These are phyloP conservation scores for Camellia lanceoleosa DNA, from an alignment of 148 eudicot genomes.

Conservation along the genomic window DNA sequence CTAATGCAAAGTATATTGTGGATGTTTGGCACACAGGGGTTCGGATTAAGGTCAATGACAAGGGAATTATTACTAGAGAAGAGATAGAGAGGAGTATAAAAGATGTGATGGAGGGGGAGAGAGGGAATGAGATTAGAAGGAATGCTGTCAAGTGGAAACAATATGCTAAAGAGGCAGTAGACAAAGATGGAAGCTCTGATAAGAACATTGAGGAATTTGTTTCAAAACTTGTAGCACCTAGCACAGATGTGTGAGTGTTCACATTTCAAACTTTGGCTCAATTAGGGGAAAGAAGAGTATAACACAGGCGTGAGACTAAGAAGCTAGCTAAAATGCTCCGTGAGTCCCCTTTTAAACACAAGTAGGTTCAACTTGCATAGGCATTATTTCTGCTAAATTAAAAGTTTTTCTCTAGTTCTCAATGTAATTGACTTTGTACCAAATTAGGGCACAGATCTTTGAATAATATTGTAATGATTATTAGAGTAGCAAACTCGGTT, in stretches of 20 bases:
- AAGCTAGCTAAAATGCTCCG: too few species aligned
- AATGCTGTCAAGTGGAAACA: constrained; percentile 38
- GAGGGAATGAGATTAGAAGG: constrained; percentile 23
- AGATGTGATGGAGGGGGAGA: constrained; percentile 45
- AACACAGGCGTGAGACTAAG: too few species aligned
- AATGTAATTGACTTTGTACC: too few species aligned
- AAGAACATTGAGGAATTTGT: constrained; percentile 18
- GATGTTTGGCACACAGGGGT: constrained; percentile 46
- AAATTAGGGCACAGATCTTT: too few species aligned
- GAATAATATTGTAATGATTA: too few species aligned
- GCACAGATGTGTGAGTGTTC: not conserved
- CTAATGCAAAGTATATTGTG: constrained; percentile 42
- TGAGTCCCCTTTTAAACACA: too few species aligned
- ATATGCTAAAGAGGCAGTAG: constrained; percentile 18
- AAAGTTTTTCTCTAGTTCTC: too few species aligned
- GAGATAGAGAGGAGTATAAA: constrained; percentile 26
- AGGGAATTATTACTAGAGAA: constrained; percentile 32
- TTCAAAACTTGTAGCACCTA: not conserved
- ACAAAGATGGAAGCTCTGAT: constrained; percentile 21
- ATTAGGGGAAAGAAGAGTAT: too few species aligned
- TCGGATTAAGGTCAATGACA: constrained; percentile 22
- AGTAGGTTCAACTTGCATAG: too few species aligned
- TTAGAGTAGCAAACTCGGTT: too few species aligned
- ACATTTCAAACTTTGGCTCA: too few species aligned
- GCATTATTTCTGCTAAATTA: too few species aligned